Percentiles rank a stretch among this genome's conserved stretches.
These are phyloP conservation scores for Allantophomopsis lycopodina DNA, from an alignment of 2,329 filamentous ascomycete genomes.

Conservation along the genomic window DNA sequence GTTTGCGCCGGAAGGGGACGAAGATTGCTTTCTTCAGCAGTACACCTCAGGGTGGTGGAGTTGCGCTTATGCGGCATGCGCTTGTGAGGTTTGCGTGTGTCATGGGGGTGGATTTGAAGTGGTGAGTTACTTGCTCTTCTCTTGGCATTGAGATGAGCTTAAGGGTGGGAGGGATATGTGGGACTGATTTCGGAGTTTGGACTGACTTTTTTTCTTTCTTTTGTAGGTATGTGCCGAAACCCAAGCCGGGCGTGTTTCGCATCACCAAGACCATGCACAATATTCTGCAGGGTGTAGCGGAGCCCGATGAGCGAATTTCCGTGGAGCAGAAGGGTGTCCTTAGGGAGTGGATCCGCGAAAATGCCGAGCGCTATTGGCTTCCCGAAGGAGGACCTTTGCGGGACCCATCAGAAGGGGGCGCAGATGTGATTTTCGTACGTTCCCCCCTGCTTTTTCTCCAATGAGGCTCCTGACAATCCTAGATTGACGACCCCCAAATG, in stretches of 20 bases:
- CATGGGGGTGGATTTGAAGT: conserved; percentile 55
- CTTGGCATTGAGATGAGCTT: background rate
- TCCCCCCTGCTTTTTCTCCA: background rate
- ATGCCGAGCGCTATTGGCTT: conserved; percentile 65
- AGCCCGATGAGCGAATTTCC: conserved; percentile 49
- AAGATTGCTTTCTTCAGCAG: conserved; percentile 51
- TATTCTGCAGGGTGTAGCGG: conserved; percentile 68
- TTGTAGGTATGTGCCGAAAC: conserved; percentile 49
- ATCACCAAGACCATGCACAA: conserved; percentile 85
- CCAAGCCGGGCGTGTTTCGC: conserved; percentile 65
- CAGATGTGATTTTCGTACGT: conserved; percentile 55
- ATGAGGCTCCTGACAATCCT: conserved; percentile 1
- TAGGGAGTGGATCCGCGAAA: conserved; percentile 58
- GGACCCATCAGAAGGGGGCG: conserved; percentile 52
- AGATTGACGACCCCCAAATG: conserved; percentile 79
- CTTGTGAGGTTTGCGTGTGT: conserved; percentile 57
- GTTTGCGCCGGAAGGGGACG: conserved; percentile 36
- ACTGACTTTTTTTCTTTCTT: background rate
- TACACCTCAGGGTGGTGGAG: conserved; percentile 51
- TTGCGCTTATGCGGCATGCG: conserved; percentile 53
- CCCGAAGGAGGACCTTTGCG: conserved; percentile 52
- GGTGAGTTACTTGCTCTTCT: conserved; percentile 43
- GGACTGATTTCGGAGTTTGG: background rate
- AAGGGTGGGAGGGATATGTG: background rate
- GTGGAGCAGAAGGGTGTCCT: conserved; percentile 47